phyloP scores from a whole-genome alignment of 371 early-diverging fungal genomes.

The Chytridiales sp. region DNA sequence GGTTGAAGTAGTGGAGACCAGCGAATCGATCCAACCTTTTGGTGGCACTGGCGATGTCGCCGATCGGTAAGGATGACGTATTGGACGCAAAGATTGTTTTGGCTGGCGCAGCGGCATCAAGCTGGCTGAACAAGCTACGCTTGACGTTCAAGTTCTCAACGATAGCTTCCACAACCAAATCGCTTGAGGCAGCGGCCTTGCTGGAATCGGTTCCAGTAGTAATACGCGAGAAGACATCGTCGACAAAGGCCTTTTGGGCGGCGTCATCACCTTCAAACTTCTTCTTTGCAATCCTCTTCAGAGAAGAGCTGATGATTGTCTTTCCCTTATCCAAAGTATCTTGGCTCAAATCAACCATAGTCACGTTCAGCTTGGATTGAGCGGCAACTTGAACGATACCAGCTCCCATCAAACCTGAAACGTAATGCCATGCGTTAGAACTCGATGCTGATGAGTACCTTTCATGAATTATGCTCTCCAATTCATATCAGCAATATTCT shows the following conservation, averaged over 20 bases:
- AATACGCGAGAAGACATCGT: slow-evolving; percentile 63
- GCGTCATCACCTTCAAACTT: slow-evolving; percentile 71
- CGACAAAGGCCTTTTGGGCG: slow-evolving; percentile 59
- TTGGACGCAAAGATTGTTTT: slow-evolving; percentile 84
- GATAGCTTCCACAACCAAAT: slow-evolving; percentile 91
- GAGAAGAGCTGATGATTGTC: slow-evolving; percentile 73
- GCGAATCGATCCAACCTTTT: slow-evolving; percentile 64
- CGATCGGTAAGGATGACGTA: slow-evolving; percentile 87
- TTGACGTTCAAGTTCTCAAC: slow-evolving; percentile 90
- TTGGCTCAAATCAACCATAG: slow-evolving; percentile 78
- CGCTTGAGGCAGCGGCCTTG: slow-evolving; percentile 55
- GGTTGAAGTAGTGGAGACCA: slow-evolving; percentile 96
- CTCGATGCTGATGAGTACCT: too few species aligned
- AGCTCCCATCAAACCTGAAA: slow-evolving; percentile 80
- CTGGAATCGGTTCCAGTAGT: slow-evolving; percentile 59
- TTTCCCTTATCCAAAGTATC: slow-evolving; percentile 74
- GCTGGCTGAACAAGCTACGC: slow-evolving; percentile 66
- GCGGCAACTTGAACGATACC: slow-evolving; percentile 96
- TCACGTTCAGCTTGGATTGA: slow-evolving; percentile 74
- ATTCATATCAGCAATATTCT: neutral
- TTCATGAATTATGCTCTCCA: neutral
- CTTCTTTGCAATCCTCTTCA: slow-evolving; percentile 87
- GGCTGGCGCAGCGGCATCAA: slow-evolving; percentile 67
- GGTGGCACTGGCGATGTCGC: slow-evolving; percentile 73
- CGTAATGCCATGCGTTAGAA: neutral